Base-by-base conservation (phyloP, 306 rosid species). In the Sicyos baderoa region DNA sequence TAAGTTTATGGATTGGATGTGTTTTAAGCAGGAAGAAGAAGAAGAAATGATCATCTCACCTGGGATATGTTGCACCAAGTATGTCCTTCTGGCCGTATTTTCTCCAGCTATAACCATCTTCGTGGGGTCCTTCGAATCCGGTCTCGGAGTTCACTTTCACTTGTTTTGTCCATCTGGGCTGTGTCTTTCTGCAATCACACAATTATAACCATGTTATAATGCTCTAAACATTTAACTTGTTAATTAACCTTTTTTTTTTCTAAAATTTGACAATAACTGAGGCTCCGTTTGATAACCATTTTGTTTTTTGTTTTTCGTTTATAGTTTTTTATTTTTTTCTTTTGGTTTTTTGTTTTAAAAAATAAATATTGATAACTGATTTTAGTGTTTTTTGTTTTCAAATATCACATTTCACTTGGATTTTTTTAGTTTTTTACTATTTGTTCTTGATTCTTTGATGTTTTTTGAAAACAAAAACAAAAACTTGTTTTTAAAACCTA, bases 31-130 rank as follows among this genome's bases (percentile, higher is more conserved):
- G 42, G 47, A 49, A 16, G 27, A 16, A n/a, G 57, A 10, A 51
- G 72, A 45, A 16, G n/a, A n/a, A n/a, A n/a, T n/a, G n/a, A 27
- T 13, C 14, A 9, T 29, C 58, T 76, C 76, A 91, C 97, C 97
- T 88, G 4, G 93, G 95, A 80, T 82, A 75, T 78, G 82, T 88
- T 68, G 95, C 78, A 63, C 90, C 87, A 1, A 91, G 88, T 73
- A 91, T 91, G 75, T 91, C 90, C 73, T 91, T 91, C 74, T 91
- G 97, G 54, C 97, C 97, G 37, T 91, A 91, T 78, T 91, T 91
- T 86, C 97, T 86, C 97, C 97, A 91, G 76, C 79, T 79, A 54
- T 70, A 83, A 62, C 95, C 97, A 62, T 91, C 97, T 21, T 82
- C 86, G 0, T 75, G 83, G 53, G 93, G 76, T 45, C 89, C 90